Conservation (phyloP, 208 protist species). For the Leishmania turanica region DNA sequence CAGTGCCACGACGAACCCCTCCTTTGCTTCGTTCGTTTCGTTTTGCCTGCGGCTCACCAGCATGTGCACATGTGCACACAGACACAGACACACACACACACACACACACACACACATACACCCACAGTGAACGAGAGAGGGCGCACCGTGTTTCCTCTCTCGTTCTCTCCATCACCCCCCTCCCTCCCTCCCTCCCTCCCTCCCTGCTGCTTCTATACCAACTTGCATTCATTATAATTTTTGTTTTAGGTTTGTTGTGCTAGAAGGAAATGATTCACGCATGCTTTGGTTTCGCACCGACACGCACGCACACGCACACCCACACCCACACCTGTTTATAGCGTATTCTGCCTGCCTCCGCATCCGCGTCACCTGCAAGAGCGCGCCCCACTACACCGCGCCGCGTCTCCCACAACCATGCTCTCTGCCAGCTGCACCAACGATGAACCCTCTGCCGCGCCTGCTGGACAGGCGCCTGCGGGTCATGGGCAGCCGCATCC, state of each 20-base stretch:
- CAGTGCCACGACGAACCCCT: not conserved
- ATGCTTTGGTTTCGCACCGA: not conserved
- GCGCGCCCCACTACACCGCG: too few relatives aligned
- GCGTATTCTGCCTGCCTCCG: not conserved
- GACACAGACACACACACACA: not conserved
- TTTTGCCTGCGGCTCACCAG: not conserved
- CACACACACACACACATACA: not conserved
- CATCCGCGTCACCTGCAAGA: not conserved
- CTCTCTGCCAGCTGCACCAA: not conserved
- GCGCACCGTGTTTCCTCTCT: not conserved
- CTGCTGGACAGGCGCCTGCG: not conserved
- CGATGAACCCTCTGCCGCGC: not conserved
- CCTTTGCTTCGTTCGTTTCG: not conserved
- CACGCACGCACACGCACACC: not conserved
- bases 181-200: not conserved
- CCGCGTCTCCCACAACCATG: not conserved
- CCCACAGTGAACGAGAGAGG: not conserved
- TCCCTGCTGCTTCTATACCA: not conserved
- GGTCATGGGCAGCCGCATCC: not conserved
- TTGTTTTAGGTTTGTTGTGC: too few relatives aligned
- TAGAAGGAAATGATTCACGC: not conserved
- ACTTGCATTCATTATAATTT: not conserved
- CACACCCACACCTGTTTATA: not conserved
- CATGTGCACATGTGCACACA: not conserved
- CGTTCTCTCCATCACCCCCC: not conserved